A percentile compares a stretch with the other conserved stretches of the same genome.
Evolutionary conservation across 805 yeast genomes (phyloP).

Genomic region (Yamadazyma akitaensis): DNA sequence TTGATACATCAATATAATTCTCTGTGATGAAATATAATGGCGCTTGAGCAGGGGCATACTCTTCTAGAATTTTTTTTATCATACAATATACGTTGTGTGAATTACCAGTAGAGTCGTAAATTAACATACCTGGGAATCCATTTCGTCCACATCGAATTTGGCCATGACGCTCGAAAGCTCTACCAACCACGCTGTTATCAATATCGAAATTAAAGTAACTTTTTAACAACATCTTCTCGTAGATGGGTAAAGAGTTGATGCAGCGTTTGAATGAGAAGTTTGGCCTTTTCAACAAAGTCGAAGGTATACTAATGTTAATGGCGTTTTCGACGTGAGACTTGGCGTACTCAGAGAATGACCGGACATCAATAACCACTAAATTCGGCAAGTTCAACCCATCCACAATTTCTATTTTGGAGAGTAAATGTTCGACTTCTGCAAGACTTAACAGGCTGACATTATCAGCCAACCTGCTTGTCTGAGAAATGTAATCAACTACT

Average conservation of each 20-base stretch:
- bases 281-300: constrained; percentile 77
- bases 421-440: constrained; percentile 1
- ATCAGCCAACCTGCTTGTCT: constrained; percentile 3
- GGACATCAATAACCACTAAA: constrained; percentile 61
- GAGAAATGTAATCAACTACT: constrained; percentile 6
- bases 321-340: constrained; percentile 57
- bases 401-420: constrained; percentile 2
- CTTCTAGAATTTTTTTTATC: constrained; percentile 47
- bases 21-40: constrained; percentile 9
- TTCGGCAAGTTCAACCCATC: constrained; percentile 13
- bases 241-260: constrained; percentile 54
- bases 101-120: constrained; percentile 46
- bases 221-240: constrained; percentile 45
- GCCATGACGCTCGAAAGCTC: background rate
- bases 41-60: constrained; percentile 17
- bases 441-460: constrained; percentile 4
- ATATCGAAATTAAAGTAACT: constrained; percentile 10
- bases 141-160: constrained; percentile 19
- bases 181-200: background rate
- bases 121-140: constrained; percentile 38
- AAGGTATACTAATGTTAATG: constrained; percentile 79
- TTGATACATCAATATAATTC: constrained; percentile 7
- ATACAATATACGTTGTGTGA: constrained; percentile 44
- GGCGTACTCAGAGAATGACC: constrained; percentile 76
- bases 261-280: constrained; percentile 66